Evolutionary conservation across 1,284 basidiomycete genomes (phyloP).

Genomic region (Ceratobasidium sp.): DNA sequence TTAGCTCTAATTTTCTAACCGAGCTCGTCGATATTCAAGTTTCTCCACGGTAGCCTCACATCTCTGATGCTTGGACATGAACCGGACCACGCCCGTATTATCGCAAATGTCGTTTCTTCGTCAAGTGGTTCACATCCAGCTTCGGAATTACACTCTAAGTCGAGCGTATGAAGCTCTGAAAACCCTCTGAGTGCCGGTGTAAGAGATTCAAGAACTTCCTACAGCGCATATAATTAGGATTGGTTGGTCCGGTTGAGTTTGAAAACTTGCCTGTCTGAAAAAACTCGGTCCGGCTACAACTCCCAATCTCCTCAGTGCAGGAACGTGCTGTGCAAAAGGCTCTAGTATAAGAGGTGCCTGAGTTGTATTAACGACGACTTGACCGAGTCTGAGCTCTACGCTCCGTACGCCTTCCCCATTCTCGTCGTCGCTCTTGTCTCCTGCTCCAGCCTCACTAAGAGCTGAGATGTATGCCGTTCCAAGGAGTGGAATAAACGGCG

Average conservation of each 20-base stretch:
- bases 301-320: constrained; percentile 24
- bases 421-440: constrained; percentile 18
- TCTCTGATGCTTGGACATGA: constrained; percentile 31
- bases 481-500: constrained; percentile 36
- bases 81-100: constrained; percentile 8
- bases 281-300: constrained; percentile 34
- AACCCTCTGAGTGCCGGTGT: constrained; percentile 16
- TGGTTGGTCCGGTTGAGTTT: not conserved
- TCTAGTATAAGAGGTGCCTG: constrained; percentile 40
- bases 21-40: not conserved
- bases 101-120: not conserved
- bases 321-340: constrained; percentile 31
- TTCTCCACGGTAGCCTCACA: constrained; percentile 26
- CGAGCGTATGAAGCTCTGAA: constrained; percentile 14
- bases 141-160: constrained; percentile 34
- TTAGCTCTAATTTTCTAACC: not conserved
- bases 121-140: constrained; percentile 15
- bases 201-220: constrained; percentile 32
- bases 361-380: constrained; percentile 20
- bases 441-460: constrained; percentile 16
- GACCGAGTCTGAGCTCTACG: constrained; percentile 32
- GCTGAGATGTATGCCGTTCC: constrained; percentile 24
- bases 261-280: constrained; percentile 20
- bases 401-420: constrained; percentile 14
- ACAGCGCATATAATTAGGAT: constrained; percentile 35